Conservation (phyloP, 129 eudicot species). For the Calendula officinalis region DNA sequence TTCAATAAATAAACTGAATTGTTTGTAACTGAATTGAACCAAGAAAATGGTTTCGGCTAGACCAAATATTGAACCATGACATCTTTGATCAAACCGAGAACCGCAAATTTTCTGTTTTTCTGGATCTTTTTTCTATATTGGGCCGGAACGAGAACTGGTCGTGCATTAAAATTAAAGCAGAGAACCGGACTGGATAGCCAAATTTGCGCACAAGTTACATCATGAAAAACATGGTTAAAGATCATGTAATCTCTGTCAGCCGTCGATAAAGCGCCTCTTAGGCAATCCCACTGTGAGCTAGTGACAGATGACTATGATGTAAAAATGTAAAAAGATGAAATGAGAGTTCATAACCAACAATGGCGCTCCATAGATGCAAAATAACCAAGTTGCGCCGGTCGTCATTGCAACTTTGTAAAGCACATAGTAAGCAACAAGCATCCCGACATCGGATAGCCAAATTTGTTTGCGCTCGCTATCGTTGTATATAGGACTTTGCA, state of each 20-base stretch:
- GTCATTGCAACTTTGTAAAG: constrained; percentile 35
- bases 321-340: constrained; percentile 50
- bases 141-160: too few relatives aligned
- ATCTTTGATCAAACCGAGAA: too few relatives aligned
- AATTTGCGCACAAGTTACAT: constrained; percentile 52
- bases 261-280: constrained; percentile 53
- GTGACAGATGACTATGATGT: constrained; percentile 52
- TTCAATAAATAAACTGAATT: too few relatives aligned
- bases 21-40: too few relatives aligned
- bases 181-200: too few relatives aligned
- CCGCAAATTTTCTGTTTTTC: too few relatives aligned
- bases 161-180: too few relatives aligned
- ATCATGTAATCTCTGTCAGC: constrained; percentile 49
- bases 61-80: too few relatives aligned
- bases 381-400: constrained; percentile 42
- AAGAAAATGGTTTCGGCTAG: too few relatives aligned
- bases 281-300: constrained; percentile 60
- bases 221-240: constrained; percentile 49
- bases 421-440: constrained; percentile 15
- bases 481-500: constrained; percentile 44
- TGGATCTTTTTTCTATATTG: too few relatives aligned
- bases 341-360: constrained; percentile 44
- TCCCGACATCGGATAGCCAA: constrained; percentile 46
- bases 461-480: constrained; percentile 47
- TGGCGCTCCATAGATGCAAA: constrained; percentile 45